Evolutionary conservation across 176 grass and related monocot genomes (phyloP), one percentile per base, ranked within the genome.

Genomic region (Elymus sibiricus): DNA sequence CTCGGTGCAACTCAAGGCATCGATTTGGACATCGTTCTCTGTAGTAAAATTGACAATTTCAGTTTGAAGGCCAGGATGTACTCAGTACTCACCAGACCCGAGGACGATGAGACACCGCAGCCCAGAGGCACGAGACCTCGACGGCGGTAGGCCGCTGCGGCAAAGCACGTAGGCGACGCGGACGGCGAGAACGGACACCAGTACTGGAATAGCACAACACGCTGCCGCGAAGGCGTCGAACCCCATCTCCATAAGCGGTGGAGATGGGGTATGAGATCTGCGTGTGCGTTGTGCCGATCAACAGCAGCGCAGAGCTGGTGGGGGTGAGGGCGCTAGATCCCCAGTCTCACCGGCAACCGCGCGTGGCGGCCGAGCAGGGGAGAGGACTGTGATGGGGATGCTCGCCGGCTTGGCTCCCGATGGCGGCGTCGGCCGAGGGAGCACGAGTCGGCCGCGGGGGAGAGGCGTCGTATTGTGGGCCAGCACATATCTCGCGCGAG

Each of bases 51-150:
- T 22, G 58, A 49, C 39, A 1, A 74, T 75, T 75, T 47, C 25
- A 27, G 37, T 78, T 44, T 60, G n/a, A 77, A 43, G 27, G 53
- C 5, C 21, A 90, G 61, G 53, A 39, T 1, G 64, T 32, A 84
- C 86, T 78, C 76, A 92, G 64, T 32, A 84, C 86, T 78, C 76
- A 95, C 93, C 87, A 11, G 93, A 92, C 8, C 90, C 90, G 19
- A 95, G 93, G 51, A 92, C 62, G 78, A 92, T 73, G 78, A 95
- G 85, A 60, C 81, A 90, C 68, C 85, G 88, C 79, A 92, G 21
- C 39, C 46, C 51, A 12, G 73, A 58, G 7, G 51, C 13, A n/a
- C 4, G 14, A 31, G 90, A 46, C 68, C 35, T 76, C 31, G 80
- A 72, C 42, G 29, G 59, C 27, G 85, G 88, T 14, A 51, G 84